phyloP scores from a whole-genome alignment of 2,329 filamentous ascomycete species.

The Epichloe sibirici region DNA sequence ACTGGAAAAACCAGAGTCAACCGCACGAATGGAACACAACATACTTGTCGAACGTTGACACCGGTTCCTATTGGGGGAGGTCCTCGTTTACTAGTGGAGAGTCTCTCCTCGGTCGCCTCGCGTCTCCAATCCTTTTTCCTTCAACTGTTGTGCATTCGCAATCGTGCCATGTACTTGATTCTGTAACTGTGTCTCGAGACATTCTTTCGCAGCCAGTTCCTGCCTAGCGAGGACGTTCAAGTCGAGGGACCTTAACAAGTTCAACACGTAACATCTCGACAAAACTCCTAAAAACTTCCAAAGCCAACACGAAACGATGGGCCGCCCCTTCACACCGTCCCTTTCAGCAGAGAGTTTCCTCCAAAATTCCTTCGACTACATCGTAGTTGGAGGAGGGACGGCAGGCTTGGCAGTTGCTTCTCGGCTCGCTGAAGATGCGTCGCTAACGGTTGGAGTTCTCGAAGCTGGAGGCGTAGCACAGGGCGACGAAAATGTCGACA shows the following conservation, averaged over 20 bases:
- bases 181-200: neutral
- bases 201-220: neutral
- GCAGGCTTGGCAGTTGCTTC: slow-evolving; percentile 39
- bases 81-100: neutral
- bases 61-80: neutral
- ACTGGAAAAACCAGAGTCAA: neutral
- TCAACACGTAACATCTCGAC: neutral
- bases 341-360: slow-evolving; percentile 13
- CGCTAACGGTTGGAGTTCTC: slow-evolving; percentile 19
- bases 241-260: no score
- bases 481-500: slow-evolving; percentile 22
- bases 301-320: neutral
- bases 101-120: neutral
- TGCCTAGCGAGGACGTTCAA: no score
- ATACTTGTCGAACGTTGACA: neutral
- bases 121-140: neutral
- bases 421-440: slow-evolving; percentile 28
- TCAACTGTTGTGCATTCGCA: neutral
- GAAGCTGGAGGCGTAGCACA: slow-evolving; percentile 20
- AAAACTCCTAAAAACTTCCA: neutral
- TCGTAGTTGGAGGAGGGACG: slow-evolving; percentile 42
- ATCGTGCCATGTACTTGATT: neutral
- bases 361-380: slow-evolving; percentile 17
- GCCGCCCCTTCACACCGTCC: neutral
- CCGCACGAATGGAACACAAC: neutral